Base-by-base conservation (phyloP, 768 basidiomycete genomes). In the Tubosaeta sp. region DNA sequence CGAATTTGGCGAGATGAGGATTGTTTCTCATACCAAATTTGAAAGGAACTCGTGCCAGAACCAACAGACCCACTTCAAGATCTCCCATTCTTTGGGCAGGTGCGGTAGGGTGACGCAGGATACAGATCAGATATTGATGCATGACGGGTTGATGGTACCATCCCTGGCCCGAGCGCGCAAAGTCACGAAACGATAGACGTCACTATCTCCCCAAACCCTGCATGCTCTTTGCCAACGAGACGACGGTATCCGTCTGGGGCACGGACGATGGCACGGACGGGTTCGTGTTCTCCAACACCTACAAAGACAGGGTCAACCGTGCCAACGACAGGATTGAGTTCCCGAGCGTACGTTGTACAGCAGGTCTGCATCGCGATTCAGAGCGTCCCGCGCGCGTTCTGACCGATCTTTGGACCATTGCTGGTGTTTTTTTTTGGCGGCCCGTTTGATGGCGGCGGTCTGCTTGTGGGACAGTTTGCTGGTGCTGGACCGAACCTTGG, bases 331-430 rank as follows among this genome's bases (percentile, higher is more conserved):
- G 29, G 6, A 22, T 13, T 27, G 8, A n/a, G 14, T n/a, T 19
- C 49, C 9, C 29, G 29, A 6, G 49, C 65, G 35, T 31, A 68
- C 66, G 29, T 53, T 44, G 48, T 71, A 70, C 46, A 70, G 27
- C 25, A 57, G 34, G 42, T 53, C 54, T 6, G 59, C 50, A 25
- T 70, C 61, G 25, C 58, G 61, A 41, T 70, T 60, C 25, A 71
- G 53, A 39, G 31, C 57, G 27, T 68, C 63, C 35, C 66, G 55
- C 33, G 61, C 48, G 22, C 51, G 57, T 33, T 68, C 63, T 53
- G 63, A 58, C 10, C 45, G 58, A 34, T 63, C 61, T 45, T 59
- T 70, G 39, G 59, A 60, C 16, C 57, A 54, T 52, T 51, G 52
- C 38, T 59, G 55, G 19, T 48, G 43, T 31, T 14, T 65, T 48